Evolutionary conservation across 257 asterid genomes (phyloP).

Genomic region (Solanum stenotomum): DNA sequence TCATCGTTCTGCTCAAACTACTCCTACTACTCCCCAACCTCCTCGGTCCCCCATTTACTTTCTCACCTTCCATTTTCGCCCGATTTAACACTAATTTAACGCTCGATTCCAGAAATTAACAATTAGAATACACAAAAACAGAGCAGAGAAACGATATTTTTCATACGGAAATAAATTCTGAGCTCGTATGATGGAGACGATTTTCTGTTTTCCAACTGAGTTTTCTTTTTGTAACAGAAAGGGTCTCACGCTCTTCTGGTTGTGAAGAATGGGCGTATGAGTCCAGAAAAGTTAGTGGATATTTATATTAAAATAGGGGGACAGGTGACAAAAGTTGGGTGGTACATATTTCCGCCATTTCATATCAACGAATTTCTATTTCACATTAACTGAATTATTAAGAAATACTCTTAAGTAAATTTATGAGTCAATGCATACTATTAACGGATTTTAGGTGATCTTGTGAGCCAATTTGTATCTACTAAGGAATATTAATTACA

Average conservation of each 20-base stretch:
- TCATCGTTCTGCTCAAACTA: constrained; percentile 23
- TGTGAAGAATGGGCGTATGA: background rate
- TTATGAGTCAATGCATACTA: no score
- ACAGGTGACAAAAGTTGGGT: background rate
- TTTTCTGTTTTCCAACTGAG: background rate
- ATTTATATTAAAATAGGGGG: background rate
- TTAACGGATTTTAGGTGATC: no score
- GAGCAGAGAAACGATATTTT: background rate
- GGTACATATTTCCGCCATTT: no score
- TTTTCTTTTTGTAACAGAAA: background rate
- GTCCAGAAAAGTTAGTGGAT: background rate
- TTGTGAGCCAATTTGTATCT: no score
- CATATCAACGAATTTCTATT: no score
- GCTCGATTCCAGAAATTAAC: background rate
- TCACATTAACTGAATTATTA: no score
- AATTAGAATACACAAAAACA: background rate
- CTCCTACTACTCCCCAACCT: constrained; percentile 28
- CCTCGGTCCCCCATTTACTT: constrained; percentile 5
- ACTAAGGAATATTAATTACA: no score
- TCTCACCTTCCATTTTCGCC: constrained; percentile 4
- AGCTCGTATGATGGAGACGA: background rate
- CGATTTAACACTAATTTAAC: background rate
- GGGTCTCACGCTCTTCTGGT: background rate
- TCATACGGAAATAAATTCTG: background rate
- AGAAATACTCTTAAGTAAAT: no score